Evolutionary conservation across 2,329 filamentous ascomycete genomes (phyloP).

Genomic region (Sarocladium brachiariae): DNA sequence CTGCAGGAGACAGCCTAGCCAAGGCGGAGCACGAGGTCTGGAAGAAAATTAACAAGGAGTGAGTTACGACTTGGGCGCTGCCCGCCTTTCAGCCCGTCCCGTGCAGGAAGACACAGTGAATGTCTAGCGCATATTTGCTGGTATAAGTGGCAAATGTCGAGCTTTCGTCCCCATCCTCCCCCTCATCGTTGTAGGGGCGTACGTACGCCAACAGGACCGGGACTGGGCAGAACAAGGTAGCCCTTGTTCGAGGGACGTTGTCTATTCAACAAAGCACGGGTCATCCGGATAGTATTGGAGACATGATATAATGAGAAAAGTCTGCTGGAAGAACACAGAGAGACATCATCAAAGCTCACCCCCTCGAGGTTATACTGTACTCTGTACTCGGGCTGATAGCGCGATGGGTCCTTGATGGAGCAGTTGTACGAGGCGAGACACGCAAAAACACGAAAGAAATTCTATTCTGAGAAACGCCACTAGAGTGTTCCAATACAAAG

Average conservation of each 20-base stretch:
- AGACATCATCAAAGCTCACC: no score
- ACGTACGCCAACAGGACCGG: no score
- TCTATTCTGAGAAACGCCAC: neutral
- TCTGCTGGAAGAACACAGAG: no score
- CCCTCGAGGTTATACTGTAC: no score
- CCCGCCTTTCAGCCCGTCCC: no score
- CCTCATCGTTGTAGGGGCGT: no score
- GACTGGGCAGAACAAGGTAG: no score
- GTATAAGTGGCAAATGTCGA: neutral
- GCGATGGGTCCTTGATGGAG: neutral
- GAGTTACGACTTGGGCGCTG: no score
- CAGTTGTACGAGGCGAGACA: neutral
- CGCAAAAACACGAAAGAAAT: neutral
- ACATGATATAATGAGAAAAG: no score
- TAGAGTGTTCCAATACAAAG: neutral
- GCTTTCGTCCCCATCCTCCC: no score
- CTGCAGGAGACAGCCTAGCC: slow-evolving; percentile 50
- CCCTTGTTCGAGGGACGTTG: neutral
- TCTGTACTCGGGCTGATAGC: neutral
- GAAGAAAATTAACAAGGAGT: slow-evolving; percentile 55
- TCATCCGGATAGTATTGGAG: no score
- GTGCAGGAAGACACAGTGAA: no score
- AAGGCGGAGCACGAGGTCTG: slow-evolving; percentile 56
- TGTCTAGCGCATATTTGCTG: neutral
- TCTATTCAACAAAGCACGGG: neutral